Conservation (phyloP, 164 flowering plant genomes). For the Chloranthus sessilifolius region DNA sequence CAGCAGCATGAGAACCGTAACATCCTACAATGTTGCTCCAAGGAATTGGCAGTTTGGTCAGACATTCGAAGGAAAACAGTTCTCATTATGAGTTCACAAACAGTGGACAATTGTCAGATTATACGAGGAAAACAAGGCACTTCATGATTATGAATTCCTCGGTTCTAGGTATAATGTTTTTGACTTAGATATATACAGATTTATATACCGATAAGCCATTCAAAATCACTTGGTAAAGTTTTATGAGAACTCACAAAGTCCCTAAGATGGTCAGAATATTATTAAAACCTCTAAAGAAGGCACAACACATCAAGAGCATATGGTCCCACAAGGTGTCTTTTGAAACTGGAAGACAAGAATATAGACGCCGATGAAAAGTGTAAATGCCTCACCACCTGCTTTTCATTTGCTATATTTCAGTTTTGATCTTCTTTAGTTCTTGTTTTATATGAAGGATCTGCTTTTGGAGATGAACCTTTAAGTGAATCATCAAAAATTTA, state of each 20-base stretch:
- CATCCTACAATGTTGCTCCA: conserved; percentile 69
- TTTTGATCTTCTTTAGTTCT: conserved; percentile 7
- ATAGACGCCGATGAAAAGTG: not conserved
- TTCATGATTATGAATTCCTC: not conserved
- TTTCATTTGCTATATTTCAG: not conserved
- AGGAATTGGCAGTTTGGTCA: conserved; percentile 69
- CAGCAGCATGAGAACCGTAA: conserved; percentile 42
- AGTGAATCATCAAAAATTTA: not conserved
- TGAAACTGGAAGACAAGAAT: conserved; percentile 1
- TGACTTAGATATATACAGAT: not conserved
- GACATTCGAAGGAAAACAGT: conserved; percentile 74
- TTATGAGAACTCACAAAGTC: conserved; percentile 6
- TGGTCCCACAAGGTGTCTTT: not conserved
- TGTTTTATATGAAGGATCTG: not conserved
- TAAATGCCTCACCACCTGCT: not conserved
- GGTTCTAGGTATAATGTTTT: not conserved
- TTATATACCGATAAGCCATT: conserved; percentile 6
- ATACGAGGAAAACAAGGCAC: not conserved
- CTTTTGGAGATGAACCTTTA: not conserved
- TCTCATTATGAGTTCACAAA: conserved; percentile 20
- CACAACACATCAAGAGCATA: not conserved
- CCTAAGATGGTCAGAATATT: conserved; percentile 3
- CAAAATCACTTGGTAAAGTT: conserved; percentile 1
- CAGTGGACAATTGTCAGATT: not conserved
- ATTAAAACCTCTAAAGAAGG: conserved; percentile 6